Percentiles rank a stretch among this genome's conserved stretches.
These are phyloP conservation scores for Castanea sativa DNA, from an alignment of 306 rosid genomes.

Conservation along the genomic window DNA sequence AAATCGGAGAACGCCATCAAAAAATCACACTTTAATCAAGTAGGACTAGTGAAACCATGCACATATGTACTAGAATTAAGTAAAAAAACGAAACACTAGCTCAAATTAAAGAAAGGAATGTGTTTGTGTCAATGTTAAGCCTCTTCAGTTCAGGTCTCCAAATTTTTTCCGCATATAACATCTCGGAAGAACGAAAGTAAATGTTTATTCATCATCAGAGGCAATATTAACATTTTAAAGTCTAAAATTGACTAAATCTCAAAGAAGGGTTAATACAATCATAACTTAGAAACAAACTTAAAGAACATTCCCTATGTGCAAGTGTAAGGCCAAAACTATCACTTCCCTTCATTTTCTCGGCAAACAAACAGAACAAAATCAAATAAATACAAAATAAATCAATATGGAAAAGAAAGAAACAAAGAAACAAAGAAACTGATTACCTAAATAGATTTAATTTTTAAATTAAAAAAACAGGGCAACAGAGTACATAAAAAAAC, in stretches of 20 bases:
- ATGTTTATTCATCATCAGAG: conserved; percentile 20
- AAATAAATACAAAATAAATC: background rate
- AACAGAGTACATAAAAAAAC: too few species aligned
- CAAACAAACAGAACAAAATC: background rate
- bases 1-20: too few species aligned
- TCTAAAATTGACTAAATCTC: too few species aligned
- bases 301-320: background rate
- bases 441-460: background rate
- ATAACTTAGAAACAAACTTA: too few species aligned
- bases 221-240: too few species aligned
- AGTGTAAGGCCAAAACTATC: background rate
- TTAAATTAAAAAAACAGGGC: too few species aligned
- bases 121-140: background rate
- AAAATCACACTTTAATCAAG: too few species aligned
- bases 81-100: background rate
- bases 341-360: background rate
- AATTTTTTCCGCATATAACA: conserved; percentile 35
- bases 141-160: conserved; percentile 75
- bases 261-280: too few species aligned
- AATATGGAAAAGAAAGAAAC: background rate
- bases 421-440: background rate
- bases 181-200: conserved; percentile 62
- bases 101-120: background rate
- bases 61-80: background rate
- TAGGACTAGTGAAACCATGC: too few species aligned